Evolutionary conservation across 192 early-diverging fungal genomes (phyloP), one percentile per base, ranked within the genome.

Genomic region (Linderina pennispora): DNA sequence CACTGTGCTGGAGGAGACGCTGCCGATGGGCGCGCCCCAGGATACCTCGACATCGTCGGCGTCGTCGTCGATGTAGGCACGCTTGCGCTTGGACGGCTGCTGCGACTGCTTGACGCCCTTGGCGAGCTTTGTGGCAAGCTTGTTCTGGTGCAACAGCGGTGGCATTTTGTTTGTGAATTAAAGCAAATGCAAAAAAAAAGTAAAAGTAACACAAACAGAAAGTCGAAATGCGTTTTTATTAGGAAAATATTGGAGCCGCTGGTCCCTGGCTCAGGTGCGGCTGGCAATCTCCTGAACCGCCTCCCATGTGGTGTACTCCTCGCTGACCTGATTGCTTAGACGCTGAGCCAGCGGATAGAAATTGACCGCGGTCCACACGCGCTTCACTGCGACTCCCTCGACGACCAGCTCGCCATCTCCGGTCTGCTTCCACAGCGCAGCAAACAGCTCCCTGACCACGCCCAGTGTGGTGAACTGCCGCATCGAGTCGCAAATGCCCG

Each of bases 401-500:
- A 52, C 39, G n/a, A 39, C 26, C 6, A 44, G 45, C 11, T 44
- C 42, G 36, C 57, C 53, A 14, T 37, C 25, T 19, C 43, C 41
- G 18, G 47, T 42, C 14, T 37, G 39, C 10, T 26, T 37, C 61
- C 67, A 71, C 44, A 71, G 26, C n/a, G 35, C 8, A 8, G n/a
- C 26, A 18, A 71, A 47, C 18, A 71, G 56, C 36, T 71, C 56
- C 20, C 56, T 55, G 10, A 54, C 43, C 2, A 50, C 23, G 0
- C 52, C n/a, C 23, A 71, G 48, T 4, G 61, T 47, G 4, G 48
- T 14, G 40, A 71, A 71, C 39, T 59, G 61, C 9, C 52, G 51
- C 67, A 71, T 71, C 17, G 60, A 58, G 14, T 63, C 55, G 20
- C 67, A 55, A 8, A 59, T 39, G 2, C 56, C 45, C 32, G 53